Evolutionary conservation across 1,284 basidiomycete genomes (phyloP).

Genomic region (Pterulicium gracile): DNA sequence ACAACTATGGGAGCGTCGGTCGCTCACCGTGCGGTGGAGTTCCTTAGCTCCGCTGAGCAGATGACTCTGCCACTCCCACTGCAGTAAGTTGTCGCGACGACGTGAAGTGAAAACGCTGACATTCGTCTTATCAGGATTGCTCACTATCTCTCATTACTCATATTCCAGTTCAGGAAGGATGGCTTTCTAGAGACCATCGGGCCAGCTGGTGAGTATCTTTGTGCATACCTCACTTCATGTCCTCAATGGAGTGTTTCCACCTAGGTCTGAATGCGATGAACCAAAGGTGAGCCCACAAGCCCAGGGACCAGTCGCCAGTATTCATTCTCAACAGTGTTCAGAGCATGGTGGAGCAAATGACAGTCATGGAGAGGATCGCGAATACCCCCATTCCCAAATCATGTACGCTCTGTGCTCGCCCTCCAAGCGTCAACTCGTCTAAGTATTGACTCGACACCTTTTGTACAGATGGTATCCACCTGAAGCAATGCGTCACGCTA

Average conservation of each 20-base stretch:
- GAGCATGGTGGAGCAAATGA: constrained; percentile 75
- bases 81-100: constrained; percentile 43
- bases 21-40: constrained; percentile 47
- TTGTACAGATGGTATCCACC: constrained; percentile 63
- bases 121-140: constrained; percentile 62
- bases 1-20: constrained; percentile 25
- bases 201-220: constrained; percentile 49
- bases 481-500: constrained; percentile 87
- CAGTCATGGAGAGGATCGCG: constrained; percentile 77
- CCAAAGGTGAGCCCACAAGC: constrained; percentile 31
- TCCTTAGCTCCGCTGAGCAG: constrained; percentile 41
- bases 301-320: neutral
- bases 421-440: neutral
- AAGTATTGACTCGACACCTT: constrained; percentile 1
- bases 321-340: constrained; percentile 39
- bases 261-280: constrained; percentile 70
- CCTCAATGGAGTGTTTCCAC: constrained; percentile 7
- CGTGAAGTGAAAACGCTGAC: too few species aligned
- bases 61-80: constrained; percentile 64
- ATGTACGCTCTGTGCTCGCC: constrained; percentile 32
- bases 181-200: constrained; percentile 78
- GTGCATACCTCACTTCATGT: neutral
- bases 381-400: constrained; percentile 75
- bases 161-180: constrained; percentile 69
- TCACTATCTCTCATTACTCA: constrained; percentile 58